Percentiles rank a stretch among this genome's conserved stretches.
These are phyloP conservation scores for Pontederia crassipes DNA, from an alignment of 176 grass and related monocot genomes.

Conservation along the genomic window DNA sequence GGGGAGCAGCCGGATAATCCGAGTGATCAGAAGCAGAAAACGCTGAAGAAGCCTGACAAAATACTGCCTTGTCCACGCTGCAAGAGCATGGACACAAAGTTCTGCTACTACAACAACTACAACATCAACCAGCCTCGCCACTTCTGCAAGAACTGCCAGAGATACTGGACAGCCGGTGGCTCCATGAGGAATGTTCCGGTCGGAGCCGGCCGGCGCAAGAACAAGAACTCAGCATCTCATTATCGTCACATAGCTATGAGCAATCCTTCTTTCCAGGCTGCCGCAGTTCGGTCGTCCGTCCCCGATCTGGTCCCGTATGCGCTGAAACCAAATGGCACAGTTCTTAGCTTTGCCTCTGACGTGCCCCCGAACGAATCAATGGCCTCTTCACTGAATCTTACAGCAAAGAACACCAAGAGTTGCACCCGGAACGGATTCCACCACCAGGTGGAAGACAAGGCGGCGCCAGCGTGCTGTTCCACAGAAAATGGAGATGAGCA, in stretches of 20 bases:
- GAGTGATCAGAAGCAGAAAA: not conserved
- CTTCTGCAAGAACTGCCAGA: constrained; percentile 23
- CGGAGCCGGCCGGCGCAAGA: constrained; percentile 20
- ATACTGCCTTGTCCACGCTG: constrained; percentile 19
- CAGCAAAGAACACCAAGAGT: not conserved
- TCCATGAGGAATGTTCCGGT: constrained; percentile 21
- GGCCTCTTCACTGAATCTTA: not conserved
- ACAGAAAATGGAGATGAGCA: not conserved
- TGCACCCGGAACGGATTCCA: not conserved
- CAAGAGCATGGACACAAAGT: constrained; percentile 18
- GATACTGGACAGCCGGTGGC: constrained; percentile 22
- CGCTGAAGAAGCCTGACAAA: constrained; percentile 17
- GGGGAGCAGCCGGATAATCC: not conserved
- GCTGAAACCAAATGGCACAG: not conserved
- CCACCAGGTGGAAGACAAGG: not conserved
- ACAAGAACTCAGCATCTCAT: constrained; percentile 2
- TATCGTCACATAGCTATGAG: not conserved
- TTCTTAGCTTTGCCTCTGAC: constrained; percentile 14
- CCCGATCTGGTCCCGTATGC: not conserved
- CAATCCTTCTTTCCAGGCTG: not conserved
- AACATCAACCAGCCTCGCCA: constrained; percentile 20
- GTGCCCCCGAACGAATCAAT: not conserved
- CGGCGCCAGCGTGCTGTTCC: not conserved
- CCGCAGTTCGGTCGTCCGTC: not conserved
- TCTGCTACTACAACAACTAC: constrained; percentile 25